Conservation (phyloP, 2,329 filamentous ascomycete genomes). For the Ampelomyces quisqualis region DNA sequence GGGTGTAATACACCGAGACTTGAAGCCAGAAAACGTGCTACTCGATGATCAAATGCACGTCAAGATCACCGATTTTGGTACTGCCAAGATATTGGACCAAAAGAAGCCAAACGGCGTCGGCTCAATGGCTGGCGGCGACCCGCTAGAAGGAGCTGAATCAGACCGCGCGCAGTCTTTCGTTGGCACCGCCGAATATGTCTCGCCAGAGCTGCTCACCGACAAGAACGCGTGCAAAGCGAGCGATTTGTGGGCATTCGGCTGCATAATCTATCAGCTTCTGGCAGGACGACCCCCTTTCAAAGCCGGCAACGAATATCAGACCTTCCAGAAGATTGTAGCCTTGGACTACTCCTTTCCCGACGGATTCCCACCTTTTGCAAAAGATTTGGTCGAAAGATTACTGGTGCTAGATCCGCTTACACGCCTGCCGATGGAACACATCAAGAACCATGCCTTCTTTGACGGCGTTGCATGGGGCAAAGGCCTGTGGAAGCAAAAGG, state of each 20-base stretch:
- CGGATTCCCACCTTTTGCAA: conserved; percentile 82
- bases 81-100: conserved; percentile 81
- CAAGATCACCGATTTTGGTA: conserved; percentile 98
- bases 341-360: conserved; percentile 91
- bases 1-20: conserved; percentile 91
- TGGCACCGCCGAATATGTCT: conserved; percentile 96
- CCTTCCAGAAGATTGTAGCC: conserved; percentile 95
- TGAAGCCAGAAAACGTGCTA: conserved; percentile 96
- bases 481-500: conserved; percentile 83
- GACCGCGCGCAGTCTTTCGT: conserved; percentile 90
- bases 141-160: conserved; percentile 61
- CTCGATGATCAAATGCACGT: conserved; percentile 95
- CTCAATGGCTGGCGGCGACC: conserved; percentile 50
- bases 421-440: conserved; percentile 88
- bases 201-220: conserved; percentile 91
- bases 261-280: conserved; percentile 93
- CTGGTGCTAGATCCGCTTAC: conserved; percentile 84
- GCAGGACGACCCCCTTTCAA: conserved; percentile 98
- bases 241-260: conserved; percentile 97
- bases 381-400: conserved; percentile 85
- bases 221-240: conserved; percentile 98
- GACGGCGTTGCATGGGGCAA: conserved; percentile 82
- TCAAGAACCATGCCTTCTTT: conserved; percentile 96
- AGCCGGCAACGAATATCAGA: conserved; percentile 90
- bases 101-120: conserved; percentile 47